A percentile compares a stretch with the other conserved stretches of the same genome.
Conservation (phyloP, 305 asterid species). For the Caryopteris hybrid region DNA sequence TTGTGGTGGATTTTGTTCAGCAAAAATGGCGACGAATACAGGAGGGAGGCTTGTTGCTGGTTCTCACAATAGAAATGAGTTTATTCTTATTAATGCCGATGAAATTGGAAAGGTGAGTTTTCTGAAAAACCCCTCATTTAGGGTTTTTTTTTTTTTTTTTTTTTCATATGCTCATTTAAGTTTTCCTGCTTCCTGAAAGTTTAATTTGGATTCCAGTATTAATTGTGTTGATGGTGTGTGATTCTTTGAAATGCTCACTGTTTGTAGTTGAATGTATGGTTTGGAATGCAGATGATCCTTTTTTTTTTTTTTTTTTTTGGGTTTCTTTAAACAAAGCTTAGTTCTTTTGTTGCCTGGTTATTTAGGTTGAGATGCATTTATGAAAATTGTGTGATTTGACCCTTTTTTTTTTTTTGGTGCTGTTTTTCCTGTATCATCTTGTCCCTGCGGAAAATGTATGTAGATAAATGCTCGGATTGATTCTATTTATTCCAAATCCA, state of each 20-base stretch:
- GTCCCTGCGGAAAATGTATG: background rate
- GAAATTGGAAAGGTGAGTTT: slow-evolving; percentile 65
- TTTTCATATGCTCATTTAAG: background rate
- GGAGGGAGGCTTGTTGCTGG: slow-evolving; percentile 90
- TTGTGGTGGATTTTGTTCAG: slow-evolving; percentile 11
- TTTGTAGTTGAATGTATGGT: background rate
- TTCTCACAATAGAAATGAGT: slow-evolving; percentile 83
- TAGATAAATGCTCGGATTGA: background rate
- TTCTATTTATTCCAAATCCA: background rate
- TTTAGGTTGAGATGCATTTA: slow-evolving; percentile 5
- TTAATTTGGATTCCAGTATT: background rate
- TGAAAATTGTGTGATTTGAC: background rate
- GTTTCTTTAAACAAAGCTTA: background rate
- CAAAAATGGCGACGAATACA: slow-evolving; percentile 64
- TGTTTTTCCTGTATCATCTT: background rate
- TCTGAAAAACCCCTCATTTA: slow-evolving; percentile 9
- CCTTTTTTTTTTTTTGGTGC: background rate
- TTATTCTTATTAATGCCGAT: slow-evolving; percentile 81
- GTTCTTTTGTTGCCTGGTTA: background rate
- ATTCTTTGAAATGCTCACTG: slow-evolving; percentile 1
- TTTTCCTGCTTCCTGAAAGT: background rate
- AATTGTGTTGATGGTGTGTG: background rate
- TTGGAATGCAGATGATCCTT: background rate
- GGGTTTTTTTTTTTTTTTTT: background rate
- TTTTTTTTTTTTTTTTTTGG: background rate